phyloP scores from a whole-genome alignment of 139 green algal genomes.

The Medakamo hakoo region DNA sequence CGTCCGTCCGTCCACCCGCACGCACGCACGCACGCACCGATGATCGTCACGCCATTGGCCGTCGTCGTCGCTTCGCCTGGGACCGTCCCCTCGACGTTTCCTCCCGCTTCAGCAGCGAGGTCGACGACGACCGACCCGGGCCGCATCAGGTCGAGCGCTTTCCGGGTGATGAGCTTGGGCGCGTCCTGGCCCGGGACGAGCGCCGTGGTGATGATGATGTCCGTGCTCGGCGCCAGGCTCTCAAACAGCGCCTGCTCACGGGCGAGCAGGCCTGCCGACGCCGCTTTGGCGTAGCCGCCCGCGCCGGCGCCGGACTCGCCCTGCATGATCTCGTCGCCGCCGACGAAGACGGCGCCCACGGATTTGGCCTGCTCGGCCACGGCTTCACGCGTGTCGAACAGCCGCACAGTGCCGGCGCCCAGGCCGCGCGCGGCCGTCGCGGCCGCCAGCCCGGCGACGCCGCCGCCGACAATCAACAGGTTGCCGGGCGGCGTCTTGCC shows the following conservation, averaged over 20 bases:
- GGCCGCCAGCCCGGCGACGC: constrained; percentile 52
- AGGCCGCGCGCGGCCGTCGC: constrained; percentile 53
- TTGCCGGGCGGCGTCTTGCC: constrained; percentile 57
- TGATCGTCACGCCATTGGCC: constrained; percentile 46
- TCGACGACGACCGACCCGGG: constrained; percentile 54
- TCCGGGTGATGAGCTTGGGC: constrained; percentile 60
- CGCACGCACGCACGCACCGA: too few species aligned
- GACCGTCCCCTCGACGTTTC: constrained; percentile 49
- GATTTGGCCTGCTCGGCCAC: constrained; percentile 57
- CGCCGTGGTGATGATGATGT: constrained; percentile 86
- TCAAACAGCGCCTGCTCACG: constrained; percentile 54
- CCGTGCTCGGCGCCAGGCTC: constrained; percentile 63
- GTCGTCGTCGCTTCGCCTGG: constrained; percentile 27
- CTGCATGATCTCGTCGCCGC: constrained; percentile 56
- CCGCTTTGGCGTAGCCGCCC: constrained; percentile 73
- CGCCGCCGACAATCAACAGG: constrained; percentile 55
- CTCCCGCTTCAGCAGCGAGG: constrained; percentile 65
- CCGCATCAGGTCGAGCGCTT: constrained; percentile 73
- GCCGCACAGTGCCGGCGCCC: constrained; percentile 63
- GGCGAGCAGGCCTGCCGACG: constrained; percentile 62
- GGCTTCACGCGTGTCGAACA: constrained; percentile 65
- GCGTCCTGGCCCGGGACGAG: constrained; percentile 67
- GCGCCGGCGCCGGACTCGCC: constrained; percentile 55
- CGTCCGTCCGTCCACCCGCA: too few species aligned
- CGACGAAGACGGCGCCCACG: constrained; percentile 72